A percentile compares a stretch with the other conserved stretches of the same genome.
phyloP scores from a whole-genome alignment of 75 land plant genomes.

The Chamaecyparis obtusa region DNA sequence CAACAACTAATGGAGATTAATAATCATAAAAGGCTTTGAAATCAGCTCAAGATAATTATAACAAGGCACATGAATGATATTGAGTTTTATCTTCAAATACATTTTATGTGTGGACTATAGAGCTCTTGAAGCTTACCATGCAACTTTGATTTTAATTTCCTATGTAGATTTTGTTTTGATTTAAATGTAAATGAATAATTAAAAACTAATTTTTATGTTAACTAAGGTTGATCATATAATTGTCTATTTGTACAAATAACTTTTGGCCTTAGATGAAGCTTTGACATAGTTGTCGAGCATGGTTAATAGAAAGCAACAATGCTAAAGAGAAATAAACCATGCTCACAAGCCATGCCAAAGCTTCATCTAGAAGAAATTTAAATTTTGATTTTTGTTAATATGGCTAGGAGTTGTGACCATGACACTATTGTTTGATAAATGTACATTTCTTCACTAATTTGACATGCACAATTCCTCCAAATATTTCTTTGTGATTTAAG shows the following conservation, averaged over 20 bases:
- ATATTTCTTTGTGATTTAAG: too few relatives aligned
- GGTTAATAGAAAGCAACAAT: constrained; percentile 71
- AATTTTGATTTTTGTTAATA: too few relatives aligned
- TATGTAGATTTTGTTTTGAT: neutral
- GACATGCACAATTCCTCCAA: too few relatives aligned
- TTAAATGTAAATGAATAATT: neutral
- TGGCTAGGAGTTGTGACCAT: too few relatives aligned
- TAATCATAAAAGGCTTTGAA: constrained; percentile 45
- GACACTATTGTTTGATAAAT: too few relatives aligned
- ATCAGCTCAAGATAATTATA: constrained; percentile 76
- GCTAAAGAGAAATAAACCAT: too few relatives aligned
- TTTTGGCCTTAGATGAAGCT: constrained; percentile 88
- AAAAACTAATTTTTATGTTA: neutral
- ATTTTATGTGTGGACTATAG: neutral
- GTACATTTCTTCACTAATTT: too few relatives aligned
- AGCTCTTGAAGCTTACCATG: neutral
- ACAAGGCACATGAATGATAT: constrained; percentile 42
- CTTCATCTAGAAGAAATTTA: too few relatives aligned
- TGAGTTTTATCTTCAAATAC: constrained; percentile 1
- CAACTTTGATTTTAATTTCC: neutral
- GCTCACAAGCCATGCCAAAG: too few relatives aligned
- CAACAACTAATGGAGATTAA: too few relatives aligned
- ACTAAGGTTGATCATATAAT: neutral
- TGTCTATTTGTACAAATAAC: constrained; percentile 30
- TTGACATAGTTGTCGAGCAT: constrained; percentile 66